A percentile compares a stretch with the other conserved stretches of the same genome.
Evolutionary conservation across 306 rosid genomes (phyloP).

Genomic region (Crataegus laevigata): DNA sequence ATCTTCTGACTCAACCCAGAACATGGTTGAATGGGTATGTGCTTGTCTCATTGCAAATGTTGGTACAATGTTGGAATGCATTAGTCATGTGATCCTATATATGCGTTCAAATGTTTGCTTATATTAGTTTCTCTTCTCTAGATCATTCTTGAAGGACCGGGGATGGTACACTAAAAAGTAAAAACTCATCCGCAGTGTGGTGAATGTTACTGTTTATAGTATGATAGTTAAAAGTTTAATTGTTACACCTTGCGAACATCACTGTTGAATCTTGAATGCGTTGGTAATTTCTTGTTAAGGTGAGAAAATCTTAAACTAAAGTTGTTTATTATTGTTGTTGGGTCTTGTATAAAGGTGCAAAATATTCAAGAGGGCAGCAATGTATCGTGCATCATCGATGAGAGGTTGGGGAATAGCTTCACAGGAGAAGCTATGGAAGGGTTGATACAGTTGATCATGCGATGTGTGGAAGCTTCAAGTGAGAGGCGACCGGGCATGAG

Average conservation of each 20-base stretch:
- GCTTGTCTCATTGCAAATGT: not conserved
- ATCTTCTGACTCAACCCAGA: conserved; percentile 33
- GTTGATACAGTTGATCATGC: conserved; percentile 42
- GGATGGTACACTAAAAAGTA: not conserved
- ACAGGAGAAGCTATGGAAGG: conserved; percentile 73
- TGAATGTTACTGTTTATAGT: not conserved
- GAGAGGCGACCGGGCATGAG: conserved; percentile 75
- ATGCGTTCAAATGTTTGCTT: not conserved
- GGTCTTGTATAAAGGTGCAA: conserved; percentile 37
- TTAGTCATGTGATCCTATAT: not conserved
- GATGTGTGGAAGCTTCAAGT: conserved; percentile 52
- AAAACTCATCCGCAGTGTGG: not conserved
- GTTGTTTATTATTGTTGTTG: not conserved
- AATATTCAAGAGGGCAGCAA: conserved; percentile 29
- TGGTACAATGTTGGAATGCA: not conserved
- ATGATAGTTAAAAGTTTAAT: not conserved
- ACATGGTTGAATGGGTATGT: conserved; percentile 68
- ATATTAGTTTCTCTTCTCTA: not conserved
- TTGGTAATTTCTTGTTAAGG: not conserved
- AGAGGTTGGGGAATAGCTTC: conserved; percentile 57
- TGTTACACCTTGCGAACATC: not conserved
- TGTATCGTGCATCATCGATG: conserved; percentile 41
- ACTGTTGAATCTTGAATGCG: not conserved
- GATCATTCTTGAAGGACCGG: not conserved
- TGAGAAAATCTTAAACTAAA: not conserved